phyloP scores from a whole-genome alignment of 2,329 filamentous ascomycete genomes.

The Juglanconis sp. region DNA sequence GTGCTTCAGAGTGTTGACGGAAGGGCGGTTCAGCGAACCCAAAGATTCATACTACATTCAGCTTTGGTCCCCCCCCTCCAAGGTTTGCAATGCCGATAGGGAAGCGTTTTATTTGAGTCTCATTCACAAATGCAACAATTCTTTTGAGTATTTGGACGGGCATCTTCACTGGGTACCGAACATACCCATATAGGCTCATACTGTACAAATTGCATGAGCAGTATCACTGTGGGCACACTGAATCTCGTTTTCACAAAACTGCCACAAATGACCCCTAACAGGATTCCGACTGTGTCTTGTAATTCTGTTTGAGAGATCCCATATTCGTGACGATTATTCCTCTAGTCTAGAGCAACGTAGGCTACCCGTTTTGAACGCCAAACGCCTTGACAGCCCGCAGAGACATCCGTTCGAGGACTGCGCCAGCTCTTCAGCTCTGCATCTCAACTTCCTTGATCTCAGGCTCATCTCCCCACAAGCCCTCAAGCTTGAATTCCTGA shows the following conservation, averaged over 20 bases:
- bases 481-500: conserved; percentile 91
- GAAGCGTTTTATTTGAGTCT: no score
- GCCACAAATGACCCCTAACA: background rate
- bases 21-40: no score
- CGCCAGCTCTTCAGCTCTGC: conserved; percentile 40
- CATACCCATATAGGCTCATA: no score
- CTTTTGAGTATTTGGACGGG: no score
- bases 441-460: conserved; percentile 43
- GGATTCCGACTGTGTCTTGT: background rate
- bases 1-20: no score
- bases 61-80: no score
- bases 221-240: no score
- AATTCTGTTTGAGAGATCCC: background rate
- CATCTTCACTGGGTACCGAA: no score
- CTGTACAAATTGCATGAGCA: no score
- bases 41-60: no score
- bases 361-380: conserved; percentile 16
- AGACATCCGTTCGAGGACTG: background rate
- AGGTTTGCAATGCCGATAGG: no score
- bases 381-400: conserved; percentile 15
- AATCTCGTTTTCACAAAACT: background rate
- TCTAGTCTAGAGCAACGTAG: background rate
- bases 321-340: background rate
- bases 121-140: no score
- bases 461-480: conserved; percentile 72